Evolutionary conservation across 2,329 filamentous ascomycete species (phyloP), one percentile per base, ranked within the genome.

Genomic region (Phialophora tarda): DNA sequence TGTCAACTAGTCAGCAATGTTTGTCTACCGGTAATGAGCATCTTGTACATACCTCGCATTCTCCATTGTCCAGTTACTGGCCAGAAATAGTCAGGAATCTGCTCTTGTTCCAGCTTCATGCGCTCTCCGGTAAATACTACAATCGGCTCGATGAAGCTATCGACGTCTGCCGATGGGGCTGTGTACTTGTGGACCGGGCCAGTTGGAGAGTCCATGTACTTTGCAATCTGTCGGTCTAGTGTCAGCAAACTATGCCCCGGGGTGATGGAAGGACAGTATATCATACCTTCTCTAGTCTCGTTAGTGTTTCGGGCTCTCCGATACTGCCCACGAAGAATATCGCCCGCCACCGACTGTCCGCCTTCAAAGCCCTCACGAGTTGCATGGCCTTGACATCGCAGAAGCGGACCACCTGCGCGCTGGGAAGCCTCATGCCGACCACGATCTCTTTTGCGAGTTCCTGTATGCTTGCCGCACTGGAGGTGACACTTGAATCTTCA

Each of bases 301-400:
- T 41, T 10, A 64, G 72, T 26, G 71, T 73, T 0, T 56, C 53
- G 3, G 75, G n/a, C 6, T 73, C 65, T 10, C 69, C 59, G 50
- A 85, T 73, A 70, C 82, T 78, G 0, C 83, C 83, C 0, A 74
- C 76, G 68, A 86, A 85, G 0, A 82, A 75, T n/a, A 85, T 75
- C 8, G 85, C 68, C 2, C 83, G 75, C 84, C 84, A 85, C 23
- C 82, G 72, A 1, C 83, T 82, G 75, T 85, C 82, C 1, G 85
- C 82, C 21, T 78, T 81, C 47, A 89, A 68, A 0, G 82, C 79
- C 57, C 76, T 76, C 62, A 81, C 78, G 24, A 85, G 72, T 65
- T 85, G 86, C 76, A 88, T 76, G 0, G 84, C 81, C 66, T 83
- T 84, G 1, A 86, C 86, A 71, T 90, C 87, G 54, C 83, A 85